Percentiles rank a stretch among this genome's conserved stretches.
These are phyloP conservation scores for Alopecurus myosuroides DNA, from an alignment of 176 grass and related monocot species.

Conservation along the genomic window DNA sequence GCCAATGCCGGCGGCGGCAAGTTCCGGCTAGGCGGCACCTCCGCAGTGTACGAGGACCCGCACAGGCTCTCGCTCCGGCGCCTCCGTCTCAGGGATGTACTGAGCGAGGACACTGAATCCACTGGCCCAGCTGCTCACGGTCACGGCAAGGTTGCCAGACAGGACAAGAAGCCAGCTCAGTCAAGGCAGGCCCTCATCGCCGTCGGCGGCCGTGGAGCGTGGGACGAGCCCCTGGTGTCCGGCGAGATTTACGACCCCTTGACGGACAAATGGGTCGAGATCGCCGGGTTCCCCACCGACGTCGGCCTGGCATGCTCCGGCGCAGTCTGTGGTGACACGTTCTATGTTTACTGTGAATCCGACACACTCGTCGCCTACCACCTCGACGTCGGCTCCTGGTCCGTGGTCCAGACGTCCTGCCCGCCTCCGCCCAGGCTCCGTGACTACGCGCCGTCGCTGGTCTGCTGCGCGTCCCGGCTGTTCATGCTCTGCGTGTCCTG, in stretches of 20 bases:
- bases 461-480: slow-evolving; percentile 56
- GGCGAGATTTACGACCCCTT: slow-evolving; percentile 72
- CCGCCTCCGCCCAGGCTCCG: slow-evolving; percentile 47
- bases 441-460: slow-evolving; percentile 70
- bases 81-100: slow-evolving; percentile 56
- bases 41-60: slow-evolving; percentile 74
- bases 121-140: not conserved
- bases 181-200: slow-evolving; percentile 58
- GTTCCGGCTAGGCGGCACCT: slow-evolving; percentile 46
- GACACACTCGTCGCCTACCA: slow-evolving; percentile 85
- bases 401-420: slow-evolving; percentile 46
- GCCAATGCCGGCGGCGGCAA: slow-evolving; percentile 10
- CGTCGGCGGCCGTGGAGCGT: slow-evolving; percentile 64
- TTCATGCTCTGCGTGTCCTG: slow-evolving; percentile 88
- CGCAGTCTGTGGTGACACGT: slow-evolving; percentile 47
- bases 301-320: slow-evolving; percentile 70
- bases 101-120: slow-evolving; percentile 40
- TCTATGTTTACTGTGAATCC: slow-evolving; percentile 85
- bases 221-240: slow-evolving; percentile 81
- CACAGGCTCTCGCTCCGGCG: slow-evolving; percentile 61
- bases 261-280: slow-evolving; percentile 64
- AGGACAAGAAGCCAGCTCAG: not conserved
- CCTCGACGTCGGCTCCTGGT: slow-evolving; percentile 60
- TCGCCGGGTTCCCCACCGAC: slow-evolving; percentile 61
- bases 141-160: not conserved